These are phyloP conservation scores for Trichosporon inkin DNA, from an alignment of 1,284 basidiomycete genomes.

Conservation along the genomic window DNA sequence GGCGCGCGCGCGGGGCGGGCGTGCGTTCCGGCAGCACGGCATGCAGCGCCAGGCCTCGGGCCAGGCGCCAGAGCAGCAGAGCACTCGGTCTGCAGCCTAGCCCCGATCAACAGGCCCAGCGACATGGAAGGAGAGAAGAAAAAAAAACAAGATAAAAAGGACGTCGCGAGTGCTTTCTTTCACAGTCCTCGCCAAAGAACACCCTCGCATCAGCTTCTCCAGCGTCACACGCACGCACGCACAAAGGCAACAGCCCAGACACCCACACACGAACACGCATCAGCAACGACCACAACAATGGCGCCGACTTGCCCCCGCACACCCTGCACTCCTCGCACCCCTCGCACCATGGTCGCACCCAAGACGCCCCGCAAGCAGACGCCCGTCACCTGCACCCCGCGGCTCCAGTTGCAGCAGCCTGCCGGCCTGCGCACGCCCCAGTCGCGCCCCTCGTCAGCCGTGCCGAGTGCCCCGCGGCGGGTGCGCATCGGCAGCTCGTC, in stretches of 20 bases:
- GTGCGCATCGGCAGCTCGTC: background rate
- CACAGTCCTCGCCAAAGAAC: too few relatives aligned
- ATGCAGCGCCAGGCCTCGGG: too few relatives aligned
- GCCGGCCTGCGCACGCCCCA: constrained; percentile 3
- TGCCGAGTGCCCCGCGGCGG: background rate
- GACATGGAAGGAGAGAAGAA: too few relatives aligned
- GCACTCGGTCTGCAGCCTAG: too few relatives aligned
- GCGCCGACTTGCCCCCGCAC: background rate
- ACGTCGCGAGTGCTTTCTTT: too few relatives aligned
- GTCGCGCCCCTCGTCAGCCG: background rate
- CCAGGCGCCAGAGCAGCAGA: too few relatives aligned
- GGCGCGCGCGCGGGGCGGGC: too few relatives aligned
- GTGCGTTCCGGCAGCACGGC: too few relatives aligned
- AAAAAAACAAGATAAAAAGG: too few relatives aligned
- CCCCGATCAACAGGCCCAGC: too few relatives aligned
- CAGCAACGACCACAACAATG: background rate
- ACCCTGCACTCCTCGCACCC: background rate
- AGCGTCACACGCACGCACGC: too few relatives aligned
- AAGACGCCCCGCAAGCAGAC: constrained; percentile 7
- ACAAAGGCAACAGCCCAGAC: background rate
- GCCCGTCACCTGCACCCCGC: constrained; percentile 3
- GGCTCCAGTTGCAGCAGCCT: background rate
- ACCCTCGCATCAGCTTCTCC: background rate
- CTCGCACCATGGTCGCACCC: constrained; percentile 1
- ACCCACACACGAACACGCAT: background rate